Conservation (phyloP, 2,329 filamentous ascomycete species). For the Shiraia sp. region DNA sequence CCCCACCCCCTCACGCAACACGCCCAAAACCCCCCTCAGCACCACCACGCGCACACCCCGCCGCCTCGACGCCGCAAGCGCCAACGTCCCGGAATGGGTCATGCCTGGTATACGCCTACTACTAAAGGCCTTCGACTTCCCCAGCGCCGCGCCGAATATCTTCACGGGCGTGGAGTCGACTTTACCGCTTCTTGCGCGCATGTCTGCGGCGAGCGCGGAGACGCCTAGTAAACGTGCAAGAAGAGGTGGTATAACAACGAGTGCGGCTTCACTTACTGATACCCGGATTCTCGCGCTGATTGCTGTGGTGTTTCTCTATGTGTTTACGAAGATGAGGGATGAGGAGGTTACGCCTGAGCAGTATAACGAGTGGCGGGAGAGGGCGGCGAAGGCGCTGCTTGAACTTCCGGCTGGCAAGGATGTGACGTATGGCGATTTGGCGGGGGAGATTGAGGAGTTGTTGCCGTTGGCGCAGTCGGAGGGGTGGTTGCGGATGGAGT, state of each 20-base stretch:
- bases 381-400: constrained; percentile 56
- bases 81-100: constrained; percentile 60
- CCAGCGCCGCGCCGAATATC: constrained; percentile 70
- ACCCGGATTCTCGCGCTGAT: constrained; percentile 52
- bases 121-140: constrained; percentile 64
- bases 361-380: constrained; percentile 38
- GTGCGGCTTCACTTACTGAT: constrained; percentile 13
- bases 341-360: constrained; percentile 33
- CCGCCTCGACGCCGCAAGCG: constrained; percentile 13
- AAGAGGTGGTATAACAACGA: constrained; percentile 33
- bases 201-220: constrained; percentile 35
- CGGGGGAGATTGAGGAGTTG: constrained; percentile 38
- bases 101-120: constrained; percentile 69
- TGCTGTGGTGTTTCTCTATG: constrained; percentile 64
- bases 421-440: constrained; percentile 50
- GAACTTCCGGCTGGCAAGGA: constrained; percentile 56
- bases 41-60: constrained; percentile 27
- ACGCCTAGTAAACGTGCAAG: constrained; percentile 54
- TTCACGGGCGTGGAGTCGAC: constrained; percentile 70
- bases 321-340: constrained; percentile 52
- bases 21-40: constrained; percentile 31
- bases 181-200: constrained; percentile 44
- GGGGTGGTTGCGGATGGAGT: constrained; percentile 57
- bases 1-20: constrained; percentile 25
- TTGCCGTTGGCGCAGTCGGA: constrained; percentile 39